These are phyloP conservation scores for Umbelopsis sp. DNA, from an alignment of 192 early-diverging fungal species.

Conservation along the genomic window DNA sequence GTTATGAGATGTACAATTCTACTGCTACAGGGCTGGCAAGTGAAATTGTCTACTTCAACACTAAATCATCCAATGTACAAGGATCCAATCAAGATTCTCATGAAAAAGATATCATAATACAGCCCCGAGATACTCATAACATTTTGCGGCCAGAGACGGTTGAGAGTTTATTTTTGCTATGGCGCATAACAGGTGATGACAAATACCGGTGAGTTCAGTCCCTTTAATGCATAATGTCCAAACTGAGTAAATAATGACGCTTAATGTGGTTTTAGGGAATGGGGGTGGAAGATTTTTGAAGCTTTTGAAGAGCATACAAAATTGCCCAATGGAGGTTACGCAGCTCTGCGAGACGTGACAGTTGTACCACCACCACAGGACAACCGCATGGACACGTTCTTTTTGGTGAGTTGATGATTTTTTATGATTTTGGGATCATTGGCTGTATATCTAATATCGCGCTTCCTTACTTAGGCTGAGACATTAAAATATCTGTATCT, in stretches of 20 bases:
- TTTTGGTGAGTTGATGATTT: constrained; percentile 41
- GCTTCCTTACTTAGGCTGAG: constrained; percentile 81
- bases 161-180: constrained; percentile 88
- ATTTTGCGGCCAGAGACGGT: constrained; percentile 88
- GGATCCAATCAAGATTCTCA: constrained; percentile 32
- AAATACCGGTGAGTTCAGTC: constrained; percentile 69
- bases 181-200: constrained; percentile 80
- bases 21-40: constrained; percentile 80
- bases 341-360: constrained; percentile 63
- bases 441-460: neutral
- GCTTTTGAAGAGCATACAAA: constrained; percentile 81
- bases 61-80: neutral
- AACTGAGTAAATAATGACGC: neutral
- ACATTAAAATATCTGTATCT: constrained; percentile 94
- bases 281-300: constrained; percentile 87
- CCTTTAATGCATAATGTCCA: neutral
- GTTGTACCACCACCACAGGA: constrained; percentile 43
- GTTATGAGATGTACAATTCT: constrained; percentile 81
- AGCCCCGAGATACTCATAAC: constrained; percentile 70
- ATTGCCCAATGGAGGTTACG: constrained; percentile 62
- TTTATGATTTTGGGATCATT: neutral
- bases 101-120: constrained; percentile 65
- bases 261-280: constrained; percentile 49
- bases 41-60: constrained; percentile 83
- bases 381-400: constrained; percentile 87